Evolutionary conservation across 805 yeast species (phyloP), one percentile per base, ranked within the genome.

Genomic region (Metschnikowia amazonensis): DNA sequence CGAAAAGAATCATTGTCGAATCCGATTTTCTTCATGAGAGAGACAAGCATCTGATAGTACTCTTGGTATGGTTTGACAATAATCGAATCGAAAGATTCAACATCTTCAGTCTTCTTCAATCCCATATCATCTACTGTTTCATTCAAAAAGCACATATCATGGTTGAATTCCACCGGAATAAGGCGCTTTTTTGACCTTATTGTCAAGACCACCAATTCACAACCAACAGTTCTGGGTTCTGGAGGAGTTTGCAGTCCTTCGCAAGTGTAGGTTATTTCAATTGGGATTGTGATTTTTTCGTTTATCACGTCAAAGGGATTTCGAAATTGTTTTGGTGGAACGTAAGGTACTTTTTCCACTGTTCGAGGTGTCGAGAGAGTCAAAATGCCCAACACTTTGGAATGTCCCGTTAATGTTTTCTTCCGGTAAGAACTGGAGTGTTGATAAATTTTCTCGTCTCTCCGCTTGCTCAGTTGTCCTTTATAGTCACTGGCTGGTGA

Each of bases 81-180:
- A 2, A 67, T 63, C 9, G 60, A 50, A 43, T 65, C 67, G 38
- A 71, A 69, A 34, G 61, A 58, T 24, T 61, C 67, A 32, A 46
- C 41, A 23, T 56, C 54, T 4, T 45, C 51, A 4, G 42, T 27
- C 18, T 54, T 53, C 33, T 53, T 57, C 20, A 50, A 49, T 5
- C 56, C 55, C 36, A 63, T 64, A 17, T 65, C 60, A 25, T 49
- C 56, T 29, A 62, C 61, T 25, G 64, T 65, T 18, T 63, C 62
- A 36, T 67, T 71, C 13, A 55, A 50, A 49, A 68, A 67, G 45
- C 68, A 66, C 64, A 69, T 62, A 21, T 68, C 74, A 44, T 66
- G 72, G 46, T 62, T 65, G 48, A 71, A 53, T 34, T 70, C 74
- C 5, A 71, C 57, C 1, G 76, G 76, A 13, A 71, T 64, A 7